Conservation (phyloP, 495 filamentous ascomycete genomes). For the Xylaria palmicola region DNA sequence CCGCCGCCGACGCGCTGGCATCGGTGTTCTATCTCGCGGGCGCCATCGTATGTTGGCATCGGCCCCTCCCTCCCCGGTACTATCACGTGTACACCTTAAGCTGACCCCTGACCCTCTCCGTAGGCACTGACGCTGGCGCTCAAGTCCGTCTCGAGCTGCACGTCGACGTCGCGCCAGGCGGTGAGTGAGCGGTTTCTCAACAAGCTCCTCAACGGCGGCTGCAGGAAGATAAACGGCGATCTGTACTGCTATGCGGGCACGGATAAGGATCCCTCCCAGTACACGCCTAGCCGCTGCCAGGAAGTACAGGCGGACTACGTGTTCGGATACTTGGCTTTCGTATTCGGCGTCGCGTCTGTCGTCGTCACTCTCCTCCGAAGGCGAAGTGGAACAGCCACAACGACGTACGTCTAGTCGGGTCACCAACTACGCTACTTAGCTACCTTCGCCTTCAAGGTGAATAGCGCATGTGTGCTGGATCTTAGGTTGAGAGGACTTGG, state of each 20-base stretch:
- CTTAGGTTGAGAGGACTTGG: not conserved
- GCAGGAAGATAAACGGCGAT: not conserved
- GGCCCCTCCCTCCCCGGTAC: not conserved
- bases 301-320: conserved; percentile 35
- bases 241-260: conserved; percentile 15
- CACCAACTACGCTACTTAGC: not conserved
- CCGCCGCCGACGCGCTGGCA: conserved; percentile 45
- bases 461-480: not conserved
- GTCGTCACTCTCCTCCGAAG: conserved; percentile 11
- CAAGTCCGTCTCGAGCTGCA: conserved; percentile 34
- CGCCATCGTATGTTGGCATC: conserved; percentile 50
- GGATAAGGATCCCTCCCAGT: not conserved
- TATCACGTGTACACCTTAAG: too few species aligned
- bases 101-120: not conserved
- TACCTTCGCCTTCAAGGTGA: not conserved
- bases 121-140: conserved; percentile 50
- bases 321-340: conserved; percentile 37
- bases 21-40: conserved; percentile 49
- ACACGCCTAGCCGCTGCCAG: conserved; percentile 30
- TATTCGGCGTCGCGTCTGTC: conserved; percentile 24
- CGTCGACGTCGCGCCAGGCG: conserved; percentile 2
- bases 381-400: not conserved
- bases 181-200: conserved; percentile 22
- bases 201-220: conserved; percentile 38
- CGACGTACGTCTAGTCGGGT: conserved; percentile 12